phyloP scores from a whole-genome alignment of 1,139 yeast genomes.

The Casaregolazyma lundiana region DNA sequence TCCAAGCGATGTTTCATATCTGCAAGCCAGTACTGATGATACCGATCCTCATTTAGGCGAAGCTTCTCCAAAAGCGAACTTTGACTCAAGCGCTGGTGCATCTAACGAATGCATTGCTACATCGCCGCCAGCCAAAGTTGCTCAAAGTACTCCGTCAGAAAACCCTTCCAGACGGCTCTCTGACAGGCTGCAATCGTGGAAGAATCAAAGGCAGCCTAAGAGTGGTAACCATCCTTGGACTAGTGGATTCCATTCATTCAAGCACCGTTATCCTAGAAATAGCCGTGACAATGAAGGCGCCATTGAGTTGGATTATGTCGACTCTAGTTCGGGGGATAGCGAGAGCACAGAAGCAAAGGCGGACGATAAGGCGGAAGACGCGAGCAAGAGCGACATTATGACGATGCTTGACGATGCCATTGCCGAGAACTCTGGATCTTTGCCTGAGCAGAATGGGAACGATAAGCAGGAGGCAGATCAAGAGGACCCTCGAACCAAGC shows the following conservation, averaged over 20 bases:
- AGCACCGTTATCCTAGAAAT: not conserved
- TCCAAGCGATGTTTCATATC: not conserved
- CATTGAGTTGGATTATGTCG: not conserved
- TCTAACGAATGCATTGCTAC: not conserved
- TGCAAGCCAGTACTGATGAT: not conserved
- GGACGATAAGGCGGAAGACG: not conserved
- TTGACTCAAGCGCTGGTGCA: not conserved
- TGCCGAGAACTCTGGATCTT: not conserved
- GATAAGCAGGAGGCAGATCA: not conserved
- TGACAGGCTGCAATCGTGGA: not conserved
- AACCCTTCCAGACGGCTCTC: not conserved
- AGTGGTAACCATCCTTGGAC: not conserved
- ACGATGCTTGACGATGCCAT: conserved; percentile 3
- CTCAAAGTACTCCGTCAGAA: no score
- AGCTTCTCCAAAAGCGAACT: not conserved
- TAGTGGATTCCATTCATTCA: not conserved
- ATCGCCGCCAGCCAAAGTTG: not conserved
- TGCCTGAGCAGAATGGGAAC: not conserved
- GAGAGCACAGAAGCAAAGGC: not conserved
- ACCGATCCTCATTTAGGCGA: no score
- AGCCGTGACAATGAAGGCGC: not conserved
- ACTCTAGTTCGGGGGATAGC: not conserved
- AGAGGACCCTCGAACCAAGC: not conserved
- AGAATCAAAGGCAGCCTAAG: not conserved
- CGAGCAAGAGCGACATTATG: not conserved